phyloP scores from a whole-genome alignment of 2,329 filamentous ascomycete species.

The Harringtonia aguacate region DNA sequence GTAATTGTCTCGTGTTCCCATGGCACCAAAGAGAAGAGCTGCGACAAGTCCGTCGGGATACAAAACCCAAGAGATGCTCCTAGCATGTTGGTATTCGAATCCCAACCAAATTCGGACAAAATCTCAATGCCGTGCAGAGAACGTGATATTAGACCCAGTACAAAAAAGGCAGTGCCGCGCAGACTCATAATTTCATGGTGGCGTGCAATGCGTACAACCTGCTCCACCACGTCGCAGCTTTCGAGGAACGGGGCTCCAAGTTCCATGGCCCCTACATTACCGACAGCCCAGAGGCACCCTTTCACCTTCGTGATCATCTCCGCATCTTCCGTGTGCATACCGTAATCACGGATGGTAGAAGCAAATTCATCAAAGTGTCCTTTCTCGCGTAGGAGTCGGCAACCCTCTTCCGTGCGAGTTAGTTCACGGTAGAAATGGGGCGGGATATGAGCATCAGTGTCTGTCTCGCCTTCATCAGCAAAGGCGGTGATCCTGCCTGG shows the following conservation, averaged over 20 bases:
- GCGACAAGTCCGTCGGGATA: constrained; percentile 67
- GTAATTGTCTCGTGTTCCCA: constrained; percentile 43
- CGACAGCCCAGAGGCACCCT: constrained; percentile 93
- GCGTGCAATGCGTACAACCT: constrained; percentile 83
- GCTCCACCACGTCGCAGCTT: constrained; percentile 74
- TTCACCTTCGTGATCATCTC: constrained; percentile 91
- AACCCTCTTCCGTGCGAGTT: constrained; percentile 85
- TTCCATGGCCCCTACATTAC: constrained; percentile 97
- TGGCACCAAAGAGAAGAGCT: constrained; percentile 60
- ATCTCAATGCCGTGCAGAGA: constrained; percentile 91
- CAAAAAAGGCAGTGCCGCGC: constrained; percentile 92
- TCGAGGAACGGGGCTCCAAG: constrained; percentile 91
- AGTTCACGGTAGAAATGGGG: constrained; percentile 96
- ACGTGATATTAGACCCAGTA: constrained; percentile 81
- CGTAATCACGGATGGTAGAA: constrained; percentile 76
- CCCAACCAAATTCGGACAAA: constrained; percentile 82
- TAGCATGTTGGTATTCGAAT: constrained; percentile 73
- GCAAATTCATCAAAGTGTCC: constrained; percentile 95
- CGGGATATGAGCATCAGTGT: constrained; percentile 60
- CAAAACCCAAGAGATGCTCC: constrained; percentile 82
- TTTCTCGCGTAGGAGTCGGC: constrained; percentile 78
- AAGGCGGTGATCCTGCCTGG: constrained; percentile 44
- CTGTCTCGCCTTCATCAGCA: constrained; percentile 43
- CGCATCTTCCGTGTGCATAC: constrained; percentile 71
- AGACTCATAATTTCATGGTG: constrained; percentile 82